Conservation (phyloP, 1,284 basidiomycete species). For the Sporisorium iseilematis-ciliati region DNA sequence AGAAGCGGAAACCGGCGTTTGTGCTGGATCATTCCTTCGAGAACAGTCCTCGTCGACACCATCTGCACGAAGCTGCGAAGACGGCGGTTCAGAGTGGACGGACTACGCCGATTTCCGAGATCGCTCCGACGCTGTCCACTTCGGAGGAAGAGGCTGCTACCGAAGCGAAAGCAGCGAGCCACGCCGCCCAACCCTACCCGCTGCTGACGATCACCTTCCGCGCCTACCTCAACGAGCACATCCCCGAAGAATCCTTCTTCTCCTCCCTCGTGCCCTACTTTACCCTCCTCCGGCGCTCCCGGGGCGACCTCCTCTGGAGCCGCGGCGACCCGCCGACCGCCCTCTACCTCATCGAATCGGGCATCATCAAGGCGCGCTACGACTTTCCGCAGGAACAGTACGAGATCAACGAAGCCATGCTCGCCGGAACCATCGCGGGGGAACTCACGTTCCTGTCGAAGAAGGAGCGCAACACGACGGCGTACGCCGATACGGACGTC, state of each 20-base stretch:
- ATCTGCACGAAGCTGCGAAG: slow-evolving; percentile 81
- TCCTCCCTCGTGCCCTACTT: slow-evolving; percentile 78
- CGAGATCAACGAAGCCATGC: slow-evolving; percentile 68
- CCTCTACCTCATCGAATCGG: slow-evolving; percentile 67
- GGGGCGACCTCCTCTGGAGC: slow-evolving; percentile 79
- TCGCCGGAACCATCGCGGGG: slow-evolving; percentile 68
- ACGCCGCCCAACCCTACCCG: slow-evolving; percentile 46
- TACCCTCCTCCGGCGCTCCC: slow-evolving; percentile 75
- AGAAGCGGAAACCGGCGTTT: slow-evolving; percentile 61
- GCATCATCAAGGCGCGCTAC: slow-evolving; percentile 67
- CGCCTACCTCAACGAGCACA: slow-evolving; percentile 39
- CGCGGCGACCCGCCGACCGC: slow-evolving; percentile 79
- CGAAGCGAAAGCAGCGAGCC: background rate
- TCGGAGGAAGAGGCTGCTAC: background rate
- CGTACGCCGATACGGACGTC: slow-evolving; percentile 63
- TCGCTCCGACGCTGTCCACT: slow-evolving; percentile 2
- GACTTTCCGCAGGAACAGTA: slow-evolving; percentile 66
- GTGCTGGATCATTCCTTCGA: slow-evolving; percentile 75
- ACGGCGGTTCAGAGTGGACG: slow-evolving; percentile 49
- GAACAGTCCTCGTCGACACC: slow-evolving; percentile 80
- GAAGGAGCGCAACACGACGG: slow-evolving; percentile 62
- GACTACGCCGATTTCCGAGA: slow-evolving; percentile 35
- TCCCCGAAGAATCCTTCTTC: slow-evolving; percentile 67
- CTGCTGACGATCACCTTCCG: slow-evolving; percentile 59
- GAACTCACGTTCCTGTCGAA: slow-evolving; percentile 64